A percentile compares a stretch with the other conserved stretches of the same genome.
Evolutionary conservation across 108 stramenopile genomes (phyloP).

Genomic region (Cyclostephanos invisitatus): DNA sequence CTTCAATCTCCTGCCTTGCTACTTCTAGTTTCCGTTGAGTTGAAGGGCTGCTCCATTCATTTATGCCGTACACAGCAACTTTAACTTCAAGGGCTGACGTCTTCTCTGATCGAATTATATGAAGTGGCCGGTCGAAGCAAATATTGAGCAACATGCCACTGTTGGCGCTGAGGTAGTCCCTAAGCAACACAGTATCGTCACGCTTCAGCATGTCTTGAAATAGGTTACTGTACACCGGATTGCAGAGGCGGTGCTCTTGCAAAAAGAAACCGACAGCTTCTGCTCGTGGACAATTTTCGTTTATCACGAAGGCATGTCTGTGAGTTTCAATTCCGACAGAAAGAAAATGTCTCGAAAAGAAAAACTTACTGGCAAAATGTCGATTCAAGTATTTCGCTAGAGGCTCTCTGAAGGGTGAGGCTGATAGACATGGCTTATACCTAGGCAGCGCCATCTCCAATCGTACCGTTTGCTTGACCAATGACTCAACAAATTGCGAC

Average conservation of each 20-base stretch:
- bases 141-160: conserved; percentile 74
- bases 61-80: conserved; percentile 22
- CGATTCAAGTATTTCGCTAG: conserved; percentile 82
- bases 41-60: conserved; percentile 44
- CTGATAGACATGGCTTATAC: conserved; percentile 48
- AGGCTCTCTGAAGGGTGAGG: conserved; percentile 73
- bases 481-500: conserved; percentile 79
- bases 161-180: conserved; percentile 57
- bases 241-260: conserved; percentile 62
- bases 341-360: not conserved
- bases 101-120: conserved; percentile 83
- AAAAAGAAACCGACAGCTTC: conserved; percentile 68
- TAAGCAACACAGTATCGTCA: conserved; percentile 56
- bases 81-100: conserved; percentile 25
- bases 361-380: conserved; percentile 52
- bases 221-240: conserved; percentile 79
- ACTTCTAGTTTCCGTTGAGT: conserved; percentile 39
- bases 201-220: conserved; percentile 67
- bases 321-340: not conserved
- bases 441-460: conserved; percentile 64
- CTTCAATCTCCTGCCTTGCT: conserved; percentile 56
- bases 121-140: conserved; percentile 84
- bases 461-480: conserved; percentile 77
- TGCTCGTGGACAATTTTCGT: not conserved
- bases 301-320: not conserved